phyloP scores from a whole-genome alignment of 2,329 filamentous ascomycete species.

The Xylaria sp. region DNA sequence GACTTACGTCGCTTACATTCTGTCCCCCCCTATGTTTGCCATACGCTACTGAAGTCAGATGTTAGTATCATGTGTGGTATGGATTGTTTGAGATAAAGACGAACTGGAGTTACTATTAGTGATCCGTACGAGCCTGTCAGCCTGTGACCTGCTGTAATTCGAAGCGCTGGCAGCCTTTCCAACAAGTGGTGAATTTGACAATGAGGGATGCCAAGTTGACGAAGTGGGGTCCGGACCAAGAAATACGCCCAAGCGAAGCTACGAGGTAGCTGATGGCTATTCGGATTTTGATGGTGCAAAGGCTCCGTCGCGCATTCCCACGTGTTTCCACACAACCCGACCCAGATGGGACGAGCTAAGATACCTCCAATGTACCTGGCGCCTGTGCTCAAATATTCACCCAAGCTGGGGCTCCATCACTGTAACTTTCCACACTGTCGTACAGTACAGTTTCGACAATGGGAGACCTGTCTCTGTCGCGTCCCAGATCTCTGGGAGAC shows the following conservation, averaged over 20 bases:
- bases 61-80: slow-evolving; percentile 2
- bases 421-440: slow-evolving; percentile 30
- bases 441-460: slow-evolving; percentile 16
- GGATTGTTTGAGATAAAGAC: slow-evolving; percentile 7
- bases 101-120: not conserved
- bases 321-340: slow-evolving; percentile 34
- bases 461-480: slow-evolving; percentile 6
- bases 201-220: slow-evolving; percentile 42
- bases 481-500: slow-evolving; percentile 9
- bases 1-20: not conserved
- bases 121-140: slow-evolving; percentile 4
- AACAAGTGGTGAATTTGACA: slow-evolving; percentile 31
- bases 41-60: slow-evolving; percentile 1
- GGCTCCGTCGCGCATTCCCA: slow-evolving; percentile 27
- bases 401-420: slow-evolving; percentile 8
- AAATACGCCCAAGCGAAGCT: slow-evolving; percentile 38
- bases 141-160: slow-evolving; percentile 4
- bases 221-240: slow-evolving; percentile 41
- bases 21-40: not conserved
- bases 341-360: slow-evolving; percentile 24
- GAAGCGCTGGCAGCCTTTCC: not conserved
- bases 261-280: slow-evolving; percentile 13
- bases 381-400: slow-evolving; percentile 40
- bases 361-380: slow-evolving; percentile 21
- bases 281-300: slow-evolving; percentile 15